A percentile compares a stretch with the other conserved stretches of the same genome.
These are phyloP conservation scores for Phlebopus sp. DNA, from an alignment of 1,284 basidiomycete species.

Conservation along the genomic window DNA sequence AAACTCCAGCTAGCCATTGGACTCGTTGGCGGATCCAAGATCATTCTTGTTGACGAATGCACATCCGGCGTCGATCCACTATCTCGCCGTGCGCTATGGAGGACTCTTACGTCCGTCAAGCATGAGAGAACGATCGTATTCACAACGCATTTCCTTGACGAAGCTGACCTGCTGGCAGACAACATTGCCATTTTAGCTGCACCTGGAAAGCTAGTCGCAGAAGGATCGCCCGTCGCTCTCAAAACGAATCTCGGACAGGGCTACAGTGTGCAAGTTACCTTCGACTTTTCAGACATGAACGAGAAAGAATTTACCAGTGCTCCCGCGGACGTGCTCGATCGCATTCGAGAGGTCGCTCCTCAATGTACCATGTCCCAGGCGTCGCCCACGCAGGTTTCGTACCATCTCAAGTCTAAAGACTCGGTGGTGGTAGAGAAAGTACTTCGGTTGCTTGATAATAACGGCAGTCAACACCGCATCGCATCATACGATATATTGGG, in stretches of 20 bases:
- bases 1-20: slow-evolving; percentile 80
- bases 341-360: slow-evolving; percentile 48
- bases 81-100: slow-evolving; percentile 75
- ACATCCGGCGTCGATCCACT: slow-evolving; percentile 81
- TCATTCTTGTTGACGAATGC: slow-evolving; percentile 76
- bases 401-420: slow-evolving; percentile 60
- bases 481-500: slow-evolving; percentile 64
- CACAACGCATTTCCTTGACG: slow-evolving; percentile 78
- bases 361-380: slow-evolving; percentile 39
- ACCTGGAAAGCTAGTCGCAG: slow-evolving; percentile 71
- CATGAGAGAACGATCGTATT: slow-evolving; percentile 64
- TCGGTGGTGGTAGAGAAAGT: slow-evolving; percentile 50
- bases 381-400: slow-evolving; percentile 42
- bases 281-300: slow-evolving; percentile 25
- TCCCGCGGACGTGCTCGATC: slow-evolving; percentile 39
- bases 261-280: slow-evolving; percentile 59
- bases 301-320: slow-evolving; percentile 16
- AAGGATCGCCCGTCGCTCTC: slow-evolving; percentile 69
- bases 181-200: slow-evolving; percentile 72
- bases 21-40: slow-evolving; percentile 69
- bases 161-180: slow-evolving; percentile 77
- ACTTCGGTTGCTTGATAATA: slow-evolving; percentile 51
- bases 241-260: slow-evolving; percentile 74
- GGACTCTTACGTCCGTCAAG: slow-evolving; percentile 65
- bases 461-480: slow-evolving; percentile 39